Percentiles rank a stretch among this genome's conserved stretches.
Conservation (phyloP, 495 filamentous ascomycete species). For the Lepraria neglecta region DNA sequence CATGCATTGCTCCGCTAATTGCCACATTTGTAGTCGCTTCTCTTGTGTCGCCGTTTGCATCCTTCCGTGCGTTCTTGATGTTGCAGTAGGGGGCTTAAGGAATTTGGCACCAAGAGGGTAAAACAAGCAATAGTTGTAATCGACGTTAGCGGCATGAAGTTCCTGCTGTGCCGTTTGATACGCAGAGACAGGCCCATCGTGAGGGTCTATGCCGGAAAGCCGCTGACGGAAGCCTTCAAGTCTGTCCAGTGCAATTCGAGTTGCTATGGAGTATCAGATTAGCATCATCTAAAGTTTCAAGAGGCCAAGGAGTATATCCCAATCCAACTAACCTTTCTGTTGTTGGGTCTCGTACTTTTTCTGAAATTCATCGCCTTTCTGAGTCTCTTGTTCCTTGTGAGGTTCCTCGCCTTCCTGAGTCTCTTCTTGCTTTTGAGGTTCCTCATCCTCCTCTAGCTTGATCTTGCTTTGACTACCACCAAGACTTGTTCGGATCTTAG, state of each 20-base stretch:
- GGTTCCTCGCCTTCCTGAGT: background rate
- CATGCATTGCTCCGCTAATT: conserved; percentile 12
- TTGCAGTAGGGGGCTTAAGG: conserved; percentile 72
- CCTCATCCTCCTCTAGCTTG: background rate
- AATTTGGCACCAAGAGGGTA: conserved; percentile 60
- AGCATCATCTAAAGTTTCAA: background rate
- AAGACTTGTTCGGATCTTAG: conserved; percentile 46
- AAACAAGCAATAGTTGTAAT: conserved; percentile 22
- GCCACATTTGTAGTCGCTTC: conserved; percentile 6
- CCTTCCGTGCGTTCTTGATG: background rate
- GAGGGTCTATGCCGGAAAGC: conserved; percentile 2
- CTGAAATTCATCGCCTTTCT: too few species aligned
- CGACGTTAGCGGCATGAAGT: conserved; percentile 68
- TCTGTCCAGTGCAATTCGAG: conserved; percentile 5
- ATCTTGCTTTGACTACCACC: conserved; percentile 47
- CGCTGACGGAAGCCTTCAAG: conserved; percentile 6
- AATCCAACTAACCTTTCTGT: conserved; percentile 1
- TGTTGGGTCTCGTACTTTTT: background rate
- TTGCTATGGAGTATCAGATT: background rate
- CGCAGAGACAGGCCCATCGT: conserved; percentile 11
- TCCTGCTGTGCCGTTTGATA: conserved; percentile 6
- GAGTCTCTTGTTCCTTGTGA: too few species aligned
- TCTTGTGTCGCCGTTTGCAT: background rate
- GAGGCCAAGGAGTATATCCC: too few species aligned
- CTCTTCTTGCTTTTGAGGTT: background rate